Evolutionary conservation across 257 asterid genomes (phyloP).

Genomic region (Nicotiana attenuata): DNA sequence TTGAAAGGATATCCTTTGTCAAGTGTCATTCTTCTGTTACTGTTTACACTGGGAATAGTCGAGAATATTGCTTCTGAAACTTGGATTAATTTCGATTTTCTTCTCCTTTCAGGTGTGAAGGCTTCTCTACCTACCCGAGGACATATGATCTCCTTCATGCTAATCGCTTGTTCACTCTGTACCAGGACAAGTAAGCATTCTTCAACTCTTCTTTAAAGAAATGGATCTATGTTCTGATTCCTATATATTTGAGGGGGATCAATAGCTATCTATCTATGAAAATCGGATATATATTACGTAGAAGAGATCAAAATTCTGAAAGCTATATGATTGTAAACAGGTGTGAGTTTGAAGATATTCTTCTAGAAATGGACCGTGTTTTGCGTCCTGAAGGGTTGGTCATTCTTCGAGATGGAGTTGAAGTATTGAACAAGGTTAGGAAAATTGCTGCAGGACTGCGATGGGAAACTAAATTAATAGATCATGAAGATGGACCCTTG

Average conservation of each 20-base stretch:
- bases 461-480: slow-evolving; percentile 70
- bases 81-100: neutral
- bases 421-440: slow-evolving; percentile 65
- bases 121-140: slow-evolving; percentile 92
- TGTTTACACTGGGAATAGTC: neutral
- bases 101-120: slow-evolving; percentile 71
- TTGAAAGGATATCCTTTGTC: neutral
- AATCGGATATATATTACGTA: neutral
- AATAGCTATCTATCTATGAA: neutral
- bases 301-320: neutral
- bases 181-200: slow-evolving; percentile 63
- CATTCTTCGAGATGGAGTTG: slow-evolving; percentile 72
- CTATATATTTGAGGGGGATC: neutral
- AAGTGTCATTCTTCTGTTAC: neutral
- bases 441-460: slow-evolving; percentile 68
- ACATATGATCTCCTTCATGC: slow-evolving; percentile 88
- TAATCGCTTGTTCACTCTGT: slow-evolving; percentile 60
- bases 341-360: slow-evolving; percentile 80
- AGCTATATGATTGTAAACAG: slow-evolving; percentile 27
- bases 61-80: neutral
- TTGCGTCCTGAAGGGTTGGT: slow-evolving; percentile 78
- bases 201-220: neutral
- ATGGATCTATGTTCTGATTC: neutral
- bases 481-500: slow-evolving; percentile 89
- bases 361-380: slow-evolving; percentile 84